These are phyloP conservation scores for Aphanocladium album DNA, from an alignment of 2,329 filamentous ascomycete species.

Conservation along the genomic window DNA sequence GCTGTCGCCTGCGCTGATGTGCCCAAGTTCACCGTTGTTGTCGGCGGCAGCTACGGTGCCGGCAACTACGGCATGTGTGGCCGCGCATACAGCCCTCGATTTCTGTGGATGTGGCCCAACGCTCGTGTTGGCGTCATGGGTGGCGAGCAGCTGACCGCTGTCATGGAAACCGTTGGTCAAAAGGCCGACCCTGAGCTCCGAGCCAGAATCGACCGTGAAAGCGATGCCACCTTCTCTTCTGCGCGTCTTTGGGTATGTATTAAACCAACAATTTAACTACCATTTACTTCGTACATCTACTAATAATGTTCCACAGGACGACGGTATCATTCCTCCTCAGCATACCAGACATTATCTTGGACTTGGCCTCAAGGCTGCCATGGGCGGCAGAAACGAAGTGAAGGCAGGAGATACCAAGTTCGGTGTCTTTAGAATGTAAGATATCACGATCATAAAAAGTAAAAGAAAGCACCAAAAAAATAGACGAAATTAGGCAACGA, in stretches of 20 bases:
- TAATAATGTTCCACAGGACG: constrained; percentile 46
- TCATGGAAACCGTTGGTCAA: constrained; percentile 93
- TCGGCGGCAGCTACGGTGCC: constrained; percentile 88
- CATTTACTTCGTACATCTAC: constrained; percentile 2
- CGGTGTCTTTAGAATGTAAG: constrained; percentile 78
- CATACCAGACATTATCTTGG: constrained; percentile 71
- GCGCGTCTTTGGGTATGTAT: constrained; percentile 76
- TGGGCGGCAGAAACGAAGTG: constrained; percentile 61
- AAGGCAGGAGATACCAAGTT: constrained; percentile 62
- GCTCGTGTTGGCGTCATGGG: constrained; percentile 97
- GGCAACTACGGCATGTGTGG: constrained; percentile 99
- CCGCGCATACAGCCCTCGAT: constrained; percentile 82
- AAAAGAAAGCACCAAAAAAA: not conserved
- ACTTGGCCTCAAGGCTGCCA: constrained; percentile 64
- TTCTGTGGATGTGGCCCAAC: constrained; percentile 97
- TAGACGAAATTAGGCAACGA: not conserved
- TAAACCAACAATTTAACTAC: not conserved
- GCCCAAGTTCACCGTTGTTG: constrained; percentile 93
- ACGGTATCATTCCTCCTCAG: constrained; percentile 73
- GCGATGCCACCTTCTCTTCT: constrained; percentile 80
- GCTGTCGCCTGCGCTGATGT: constrained; percentile 92
- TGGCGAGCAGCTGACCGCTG: constrained; percentile 79
- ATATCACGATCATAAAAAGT: not conserved
- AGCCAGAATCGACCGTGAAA: constrained; percentile 82
- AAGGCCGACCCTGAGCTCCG: constrained; percentile 74